These are phyloP conservation scores for Talaromyces islandicus DNA, from an alignment of 2,329 filamentous ascomycete species.

Conservation along the genomic window DNA sequence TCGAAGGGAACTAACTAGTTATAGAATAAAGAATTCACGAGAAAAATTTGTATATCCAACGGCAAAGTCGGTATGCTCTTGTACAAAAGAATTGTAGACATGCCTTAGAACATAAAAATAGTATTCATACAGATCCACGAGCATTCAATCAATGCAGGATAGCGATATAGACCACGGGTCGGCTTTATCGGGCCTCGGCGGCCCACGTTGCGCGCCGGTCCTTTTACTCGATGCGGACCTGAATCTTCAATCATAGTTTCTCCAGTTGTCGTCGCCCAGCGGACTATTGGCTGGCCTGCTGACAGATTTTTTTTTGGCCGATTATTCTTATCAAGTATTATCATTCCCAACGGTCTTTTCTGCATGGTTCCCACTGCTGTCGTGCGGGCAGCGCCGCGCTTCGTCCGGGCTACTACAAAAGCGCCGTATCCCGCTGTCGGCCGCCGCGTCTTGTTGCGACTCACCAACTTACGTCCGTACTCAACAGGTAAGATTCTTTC, in stretches of 20 bases:
- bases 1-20: background rate
- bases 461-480: background rate
- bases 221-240: background rate
- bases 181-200: background rate
- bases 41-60: background rate
- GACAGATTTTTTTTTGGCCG: background rate
- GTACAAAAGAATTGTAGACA: background rate
- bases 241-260: background rate
- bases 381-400: background rate
- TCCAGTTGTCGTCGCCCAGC: too few species aligned
- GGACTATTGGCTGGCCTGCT: background rate
- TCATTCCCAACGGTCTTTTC: background rate
- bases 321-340: too few species aligned
- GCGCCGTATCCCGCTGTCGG: background rate
- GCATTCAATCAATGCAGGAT: background rate
- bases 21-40: background rate
- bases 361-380: slow-evolving; percentile 4
- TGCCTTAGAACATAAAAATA: background rate
- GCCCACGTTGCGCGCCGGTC: background rate
- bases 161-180: background rate
- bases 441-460: background rate
- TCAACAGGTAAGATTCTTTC: background rate
- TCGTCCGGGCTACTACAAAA: slow-evolving; percentile 5
- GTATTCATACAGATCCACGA: background rate
- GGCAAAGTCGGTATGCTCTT: background rate